Conservation (phyloP, 164 flowering plant species). For the Santalum album region DNA sequence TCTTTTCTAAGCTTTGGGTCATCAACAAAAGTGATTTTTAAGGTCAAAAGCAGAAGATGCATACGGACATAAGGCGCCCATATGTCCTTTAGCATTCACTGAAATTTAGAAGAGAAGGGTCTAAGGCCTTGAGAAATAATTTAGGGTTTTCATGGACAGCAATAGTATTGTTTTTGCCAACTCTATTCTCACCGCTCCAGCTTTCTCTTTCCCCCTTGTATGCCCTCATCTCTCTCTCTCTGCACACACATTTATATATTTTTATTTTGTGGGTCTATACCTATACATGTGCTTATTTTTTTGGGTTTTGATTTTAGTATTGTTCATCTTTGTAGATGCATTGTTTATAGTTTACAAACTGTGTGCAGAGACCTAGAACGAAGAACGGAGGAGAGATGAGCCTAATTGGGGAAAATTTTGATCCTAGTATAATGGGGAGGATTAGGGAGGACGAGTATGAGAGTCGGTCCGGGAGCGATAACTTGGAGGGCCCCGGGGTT, state of each 20-base stretch:
- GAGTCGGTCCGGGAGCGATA: slow-evolving; percentile 41
- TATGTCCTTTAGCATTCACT: no score
- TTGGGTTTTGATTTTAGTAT: no score
- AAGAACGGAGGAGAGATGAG: slow-evolving; percentile 15
- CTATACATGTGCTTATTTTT: no score
- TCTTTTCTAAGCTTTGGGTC: no score
- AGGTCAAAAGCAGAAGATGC: slow-evolving; percentile 2
- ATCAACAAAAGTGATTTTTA: neutral
- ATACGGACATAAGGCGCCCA: no score
- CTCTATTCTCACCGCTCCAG: neutral
- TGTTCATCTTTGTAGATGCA: no score
- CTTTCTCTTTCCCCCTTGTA: slow-evolving; percentile 10
- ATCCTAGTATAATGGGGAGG: slow-evolving; percentile 17
- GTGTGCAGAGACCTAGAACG: slow-evolving; percentile 24
- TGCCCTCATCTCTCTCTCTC: neutral
- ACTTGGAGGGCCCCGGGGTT: slow-evolving; percentile 25
- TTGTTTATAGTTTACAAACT: no score
- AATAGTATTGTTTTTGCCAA: neutral
- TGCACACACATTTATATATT: neutral
- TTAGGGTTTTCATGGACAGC: neutral
- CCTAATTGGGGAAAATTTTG: slow-evolving; percentile 17
- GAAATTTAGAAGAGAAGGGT: slow-evolving; percentile 7
- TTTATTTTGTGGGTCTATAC: no score
- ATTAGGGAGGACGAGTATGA: slow-evolving; percentile 31
- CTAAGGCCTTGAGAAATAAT: no score